A percentile compares a stretch with the other conserved stretches of the same genome.
phyloP scores from a whole-genome alignment of 768 basidiomycete genomes.

The Lactifluus piperatus region DNA sequence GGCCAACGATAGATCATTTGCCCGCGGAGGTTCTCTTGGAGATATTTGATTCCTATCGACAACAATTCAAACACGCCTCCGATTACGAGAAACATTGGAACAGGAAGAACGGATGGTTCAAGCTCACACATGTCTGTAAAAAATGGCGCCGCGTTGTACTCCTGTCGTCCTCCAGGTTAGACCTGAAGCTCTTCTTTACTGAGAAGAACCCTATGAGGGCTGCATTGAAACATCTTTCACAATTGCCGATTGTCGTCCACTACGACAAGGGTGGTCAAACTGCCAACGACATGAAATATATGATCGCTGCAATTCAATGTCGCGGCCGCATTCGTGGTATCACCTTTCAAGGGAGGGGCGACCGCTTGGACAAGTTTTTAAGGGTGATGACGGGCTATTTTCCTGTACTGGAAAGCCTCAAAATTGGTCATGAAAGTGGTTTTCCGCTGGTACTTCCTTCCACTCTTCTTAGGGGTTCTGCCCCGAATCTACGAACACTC shows the following conservation, averaged over 20 bases:
- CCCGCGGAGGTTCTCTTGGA: neutral
- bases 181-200: neutral
- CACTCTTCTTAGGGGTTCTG: neutral
- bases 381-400: neutral
- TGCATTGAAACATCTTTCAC: neutral
- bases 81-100: neutral
- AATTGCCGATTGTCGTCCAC: neutral
- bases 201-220: neutral
- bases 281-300: neutral
- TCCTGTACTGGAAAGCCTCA: neutral
- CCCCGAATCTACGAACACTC: neutral
- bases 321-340: neutral
- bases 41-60: neutral
- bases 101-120: neutral
- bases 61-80: neutral
- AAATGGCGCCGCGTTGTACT: neutral
- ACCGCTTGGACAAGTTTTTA: neutral
- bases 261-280: neutral
- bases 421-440: rapidly evolving
- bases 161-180: neutral
- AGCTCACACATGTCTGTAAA: neutral
- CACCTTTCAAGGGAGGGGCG: neutral
- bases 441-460: neutral
- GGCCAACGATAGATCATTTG: neutral
- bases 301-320: neutral